Conservation (phyloP, 202 grass and related monocot genomes). For the Hordeum pubiflorum region DNA sequence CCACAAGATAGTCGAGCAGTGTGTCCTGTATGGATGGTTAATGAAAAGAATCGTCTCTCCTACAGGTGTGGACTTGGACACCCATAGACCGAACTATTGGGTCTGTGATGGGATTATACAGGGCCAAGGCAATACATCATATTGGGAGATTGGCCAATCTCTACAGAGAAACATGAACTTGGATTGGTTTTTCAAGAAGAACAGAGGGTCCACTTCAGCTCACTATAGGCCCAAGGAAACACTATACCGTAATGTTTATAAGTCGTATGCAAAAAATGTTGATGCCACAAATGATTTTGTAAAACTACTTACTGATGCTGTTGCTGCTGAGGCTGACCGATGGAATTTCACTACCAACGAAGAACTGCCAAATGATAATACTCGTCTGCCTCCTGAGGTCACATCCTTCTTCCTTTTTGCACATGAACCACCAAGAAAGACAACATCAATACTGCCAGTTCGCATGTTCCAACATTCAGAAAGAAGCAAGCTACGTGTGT, state of each 20-base stretch:
- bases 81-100: neutral
- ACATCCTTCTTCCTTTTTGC: neutral
- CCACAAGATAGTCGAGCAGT: neutral
- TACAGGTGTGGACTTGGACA: neutral
- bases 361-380: rapidly evolving
- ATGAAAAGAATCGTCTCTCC: rapidly evolving
- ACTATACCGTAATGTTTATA: too few relatives aligned
- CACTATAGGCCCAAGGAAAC: too few relatives aligned
- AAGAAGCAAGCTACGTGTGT: neutral
- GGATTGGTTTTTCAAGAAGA: too few relatives aligned
- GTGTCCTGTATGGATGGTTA: neutral
- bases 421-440: neutral
- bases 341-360: neutral
- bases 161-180: neutral
- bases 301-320: neutral
- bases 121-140: rapidly evolving
- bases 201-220: too few relatives aligned
- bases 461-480: neutral
- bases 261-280: too few relatives aligned
- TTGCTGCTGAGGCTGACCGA: neutral
- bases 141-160: neutral
- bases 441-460: neutral
- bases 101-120: slow-evolving; percentile 11
- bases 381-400: neutral
- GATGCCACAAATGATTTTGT: too few relatives aligned